Base-by-base conservation (phyloP, 2,329 filamentous ascomycete genomes). In the Davidsoniella neocaledoniae region DNA sequence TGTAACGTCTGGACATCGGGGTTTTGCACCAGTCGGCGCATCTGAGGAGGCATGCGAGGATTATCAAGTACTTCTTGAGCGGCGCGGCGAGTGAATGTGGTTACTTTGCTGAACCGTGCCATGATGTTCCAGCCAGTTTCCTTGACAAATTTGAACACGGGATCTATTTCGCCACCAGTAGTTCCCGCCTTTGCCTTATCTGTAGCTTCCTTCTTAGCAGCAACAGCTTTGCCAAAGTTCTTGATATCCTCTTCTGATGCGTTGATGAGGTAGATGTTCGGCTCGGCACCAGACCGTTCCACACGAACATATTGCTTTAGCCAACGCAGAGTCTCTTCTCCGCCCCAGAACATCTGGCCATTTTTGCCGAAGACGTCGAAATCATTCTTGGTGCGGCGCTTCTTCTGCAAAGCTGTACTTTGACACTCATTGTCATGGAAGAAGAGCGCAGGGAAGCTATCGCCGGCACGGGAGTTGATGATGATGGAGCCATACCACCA, bases 401-500 rank as follows among this genome's bases (percentile, higher is more conserved):
- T 94, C 67, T 93, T 86, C 64, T 96, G 90, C 50, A 93, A 66
- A 19, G 96, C 94, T 0, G 91, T 98, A 48, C 84, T 93, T 65
- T 94, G 84, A 60, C 91, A 98, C 67, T 98, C 91, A 55, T 80
- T 87, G 60, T 98, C 91, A 62, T 98, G 91, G 66, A 98, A 98
- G 67, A 98, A 98, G 1, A 98, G 69, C 0, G 91, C 87, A 0
- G 91, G 91, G 57, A 96, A 94, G 61, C 85, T 91, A 61, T 96
- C 88, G 3, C 93, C 93, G 0, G 83, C 79, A 10, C 84, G 73
- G 1, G 85, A 86, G 62, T 98, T 98, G 67, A 98, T 86, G 51
- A 98, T 82, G 25, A 98, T 67, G 55, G 87, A 94, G 33, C 91
- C 91, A 62, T 93, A 95, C 91, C 91, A 98, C 93, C 91, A 98